A percentile compares a stretch with the other conserved stretches of the same genome.
phyloP scores from a whole-genome alignment of 495 filamentous ascomycete genomes.

The Xylaria bambusicola region DNA sequence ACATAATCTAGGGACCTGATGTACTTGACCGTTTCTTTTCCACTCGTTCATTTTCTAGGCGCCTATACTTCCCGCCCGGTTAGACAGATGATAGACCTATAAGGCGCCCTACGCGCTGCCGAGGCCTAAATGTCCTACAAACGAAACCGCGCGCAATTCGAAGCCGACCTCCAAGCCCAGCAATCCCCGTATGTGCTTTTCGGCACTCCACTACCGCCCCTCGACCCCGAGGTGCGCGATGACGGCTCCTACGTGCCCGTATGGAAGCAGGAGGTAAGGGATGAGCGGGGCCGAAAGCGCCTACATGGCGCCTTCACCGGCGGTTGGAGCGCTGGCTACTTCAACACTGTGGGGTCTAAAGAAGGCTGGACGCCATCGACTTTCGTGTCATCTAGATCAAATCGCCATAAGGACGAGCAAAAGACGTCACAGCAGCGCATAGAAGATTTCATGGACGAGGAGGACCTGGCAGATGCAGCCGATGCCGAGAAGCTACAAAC shows the following conservation, averaged over 20 bases:
- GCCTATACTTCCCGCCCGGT: not conserved
- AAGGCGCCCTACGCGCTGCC: slow-evolving; percentile 7
- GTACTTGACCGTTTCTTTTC: no score
- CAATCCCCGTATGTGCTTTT: slow-evolving; percentile 80
- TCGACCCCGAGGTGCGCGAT: slow-evolving; percentile 77
- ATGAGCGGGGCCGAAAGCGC: slow-evolving; percentile 88
- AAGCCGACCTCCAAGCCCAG: slow-evolving; percentile 71
- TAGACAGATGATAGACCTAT: slow-evolving; percentile 13
- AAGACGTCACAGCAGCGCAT: slow-evolving; percentile 59
- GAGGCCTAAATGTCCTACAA: slow-evolving; percentile 69
- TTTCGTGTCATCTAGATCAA: slow-evolving; percentile 86
- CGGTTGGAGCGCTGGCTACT: slow-evolving; percentile 96
- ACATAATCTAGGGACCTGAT: no score
- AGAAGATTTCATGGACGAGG: slow-evolving; percentile 98
- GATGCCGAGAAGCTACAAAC: slow-evolving; percentile 76
- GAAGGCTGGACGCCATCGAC: slow-evolving; percentile 94
- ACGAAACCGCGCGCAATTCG: slow-evolving; percentile 73
- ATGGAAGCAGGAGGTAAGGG: slow-evolving; percentile 96
- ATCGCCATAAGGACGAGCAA: slow-evolving; percentile 68
- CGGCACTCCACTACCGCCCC: slow-evolving; percentile 82
- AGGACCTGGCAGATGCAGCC: slow-evolving; percentile 85
- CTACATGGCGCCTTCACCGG: slow-evolving; percentile 97
- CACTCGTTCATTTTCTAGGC: not conserved
- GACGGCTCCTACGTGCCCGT: slow-evolving; percentile 92
- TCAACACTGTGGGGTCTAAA: slow-evolving; percentile 96